Conservation (phyloP, 306 rosid species). For the Mimosa bimucronata region DNA sequence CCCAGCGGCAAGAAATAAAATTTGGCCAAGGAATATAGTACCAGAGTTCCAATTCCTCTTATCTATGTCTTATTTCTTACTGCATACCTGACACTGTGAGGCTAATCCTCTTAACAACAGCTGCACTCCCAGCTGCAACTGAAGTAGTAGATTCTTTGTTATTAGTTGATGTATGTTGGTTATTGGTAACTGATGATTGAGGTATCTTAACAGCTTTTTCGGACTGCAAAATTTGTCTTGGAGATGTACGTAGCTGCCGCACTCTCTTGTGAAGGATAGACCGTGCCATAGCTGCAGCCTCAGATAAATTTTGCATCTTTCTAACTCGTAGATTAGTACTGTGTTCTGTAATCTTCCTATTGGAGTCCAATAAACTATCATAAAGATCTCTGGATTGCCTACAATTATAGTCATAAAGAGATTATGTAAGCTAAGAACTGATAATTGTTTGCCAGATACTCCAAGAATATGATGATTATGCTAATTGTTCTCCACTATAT, state of each 20-base stretch:
- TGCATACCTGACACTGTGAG: conserved; percentile 58
- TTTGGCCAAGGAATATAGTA: background rate
- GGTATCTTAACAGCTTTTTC: conserved; percentile 42
- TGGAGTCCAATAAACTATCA: conserved; percentile 58
- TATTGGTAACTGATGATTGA: conserved; percentile 38
- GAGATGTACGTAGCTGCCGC: conserved; percentile 57
- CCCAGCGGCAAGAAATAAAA: conserved; percentile 23
- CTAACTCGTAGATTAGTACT: conserved; percentile 49
- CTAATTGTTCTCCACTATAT: background rate
- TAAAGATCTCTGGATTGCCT: conserved; percentile 78
- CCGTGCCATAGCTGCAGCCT: conserved; percentile 76
- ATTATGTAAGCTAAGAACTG: conserved; percentile 28
- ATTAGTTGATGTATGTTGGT: conserved; percentile 35
- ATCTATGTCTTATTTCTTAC: conserved; percentile 18
- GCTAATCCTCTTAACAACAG: conserved; percentile 41
- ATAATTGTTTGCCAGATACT: conserved; percentile 11
- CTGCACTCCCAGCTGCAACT: conserved; percentile 40
- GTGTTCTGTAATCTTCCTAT: conserved; percentile 66
- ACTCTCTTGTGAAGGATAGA: conserved; percentile 76
- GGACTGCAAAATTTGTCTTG: conserved; percentile 48
- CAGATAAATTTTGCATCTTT: conserved; percentile 70
- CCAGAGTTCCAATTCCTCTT: conserved; percentile 24
- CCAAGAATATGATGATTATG: conserved; percentile 29
- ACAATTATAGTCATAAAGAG: conserved; percentile 36
- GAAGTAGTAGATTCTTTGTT: conserved; percentile 40